Base-by-base conservation (phyloP, 2,329 filamentous ascomycete genomes). In the Fusarium anthophilum region DNA sequence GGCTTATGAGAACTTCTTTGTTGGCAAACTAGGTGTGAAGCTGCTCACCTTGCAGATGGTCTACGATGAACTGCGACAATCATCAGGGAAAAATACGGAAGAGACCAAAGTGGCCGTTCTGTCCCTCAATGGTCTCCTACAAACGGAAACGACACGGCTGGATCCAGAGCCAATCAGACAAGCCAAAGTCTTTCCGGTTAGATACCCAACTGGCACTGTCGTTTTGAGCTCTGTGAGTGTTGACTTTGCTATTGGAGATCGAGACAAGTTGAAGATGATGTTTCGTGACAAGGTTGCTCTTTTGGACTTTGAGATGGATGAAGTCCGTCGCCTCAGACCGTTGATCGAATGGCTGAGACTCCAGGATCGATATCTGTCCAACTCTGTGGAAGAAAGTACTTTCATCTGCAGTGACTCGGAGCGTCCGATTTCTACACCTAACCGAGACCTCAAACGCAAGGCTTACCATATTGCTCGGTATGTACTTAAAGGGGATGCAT, bases 291-390 rank as follows among this genome's bases (percentile, higher is more conserved):
- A 48, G 30, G 50, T 71, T 17, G 47, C 4, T 30, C n/a, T 75
- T n/a, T 45, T 75, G 15, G 72, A 71, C 39, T 73, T 75, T 66
- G 51, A 65, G 18, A 17, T 73, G 18, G 62, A 66, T n/a, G 62
- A 75, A 4, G 32, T 67, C 24, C 37, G 56, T 37, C 59, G 55
- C 4, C 56, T 75, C 8, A 66, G 53, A 37, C 63, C 67, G 5
- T 60, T 71, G 10, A 51, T 75, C 22, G 45, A 65, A 10, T 75
- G 72, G 72, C 15, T 60, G 14, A 9, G 35, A 12, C 45, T 73
- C 20, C 32, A 69, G 18, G 32, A 57, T 43, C 59, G 64, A 26
- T 73, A 67, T 47, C 32, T 73, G 18, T 75, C 72, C 7, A 63
- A 41, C 10, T 60, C 44, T 20, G 56, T 73, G 9, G 35, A 47